Evolutionary conservation across 2,329 filamentous ascomycete genomes (phyloP).

Genomic region (Biscogniauxia marginata): DNA sequence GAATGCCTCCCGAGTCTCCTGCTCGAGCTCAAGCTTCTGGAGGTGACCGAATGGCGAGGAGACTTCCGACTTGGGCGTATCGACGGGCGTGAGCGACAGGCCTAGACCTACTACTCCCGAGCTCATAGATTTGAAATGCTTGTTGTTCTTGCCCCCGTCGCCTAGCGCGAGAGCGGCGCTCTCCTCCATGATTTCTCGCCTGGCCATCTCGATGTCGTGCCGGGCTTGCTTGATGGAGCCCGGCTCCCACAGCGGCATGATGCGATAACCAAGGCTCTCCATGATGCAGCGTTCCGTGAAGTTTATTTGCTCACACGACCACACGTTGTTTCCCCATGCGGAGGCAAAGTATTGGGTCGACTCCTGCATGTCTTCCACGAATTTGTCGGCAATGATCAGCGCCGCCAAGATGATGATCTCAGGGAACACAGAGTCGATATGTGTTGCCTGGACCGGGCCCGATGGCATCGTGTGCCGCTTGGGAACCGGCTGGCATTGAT

Average conservation of each 20-base stretch:
- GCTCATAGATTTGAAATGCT: slow-evolving; percentile 39
- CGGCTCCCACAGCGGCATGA: slow-evolving; percentile 59
- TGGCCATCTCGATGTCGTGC: slow-evolving; percentile 63
- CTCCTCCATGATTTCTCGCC: slow-evolving; percentile 33
- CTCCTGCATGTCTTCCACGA: slow-evolving; percentile 59
- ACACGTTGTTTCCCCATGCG: slow-evolving; percentile 54
- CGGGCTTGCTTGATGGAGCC: slow-evolving; percentile 58
- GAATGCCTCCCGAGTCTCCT: slow-evolving; percentile 25
- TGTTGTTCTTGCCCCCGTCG: slow-evolving; percentile 7
- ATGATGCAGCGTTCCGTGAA: slow-evolving; percentile 63
- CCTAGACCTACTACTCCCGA: slow-evolving; percentile 40
- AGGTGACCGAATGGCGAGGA: slow-evolving; percentile 20
- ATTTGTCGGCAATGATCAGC: slow-evolving; percentile 64
- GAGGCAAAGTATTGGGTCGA: slow-evolving; percentile 52
- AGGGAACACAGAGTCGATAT: slow-evolving; percentile 61
- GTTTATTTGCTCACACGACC: slow-evolving; percentile 63
- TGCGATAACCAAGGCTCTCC: slow-evolving; percentile 62
- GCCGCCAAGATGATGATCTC: slow-evolving; percentile 64
- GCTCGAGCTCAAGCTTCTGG: slow-evolving; percentile 16
- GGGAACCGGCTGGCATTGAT: slow-evolving; percentile 21
- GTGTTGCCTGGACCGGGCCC: slow-evolving; percentile 34
- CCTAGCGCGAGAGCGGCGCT: slow-evolving; percentile 17
- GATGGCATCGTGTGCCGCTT: slow-evolving; percentile 48
- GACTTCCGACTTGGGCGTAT: slow-evolving; percentile 37
- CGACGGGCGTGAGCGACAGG: slow-evolving; percentile 41